These are phyloP conservation scores for Pestalotiopsis sp. DNA, from an alignment of 2,329 filamentous ascomycete genomes.

Conservation along the genomic window DNA sequence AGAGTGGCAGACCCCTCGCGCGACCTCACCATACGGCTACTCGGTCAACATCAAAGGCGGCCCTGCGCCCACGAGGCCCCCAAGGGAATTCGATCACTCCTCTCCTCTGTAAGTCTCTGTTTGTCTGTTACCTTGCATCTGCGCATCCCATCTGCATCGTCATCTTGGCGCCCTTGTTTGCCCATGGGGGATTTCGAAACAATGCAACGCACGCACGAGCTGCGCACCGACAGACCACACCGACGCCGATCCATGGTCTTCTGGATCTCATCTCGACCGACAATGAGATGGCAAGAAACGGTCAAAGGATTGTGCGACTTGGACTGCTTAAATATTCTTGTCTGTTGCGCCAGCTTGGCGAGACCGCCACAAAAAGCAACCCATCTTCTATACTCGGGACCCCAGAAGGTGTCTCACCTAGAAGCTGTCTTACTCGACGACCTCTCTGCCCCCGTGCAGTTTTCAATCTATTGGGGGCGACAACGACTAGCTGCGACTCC, in stretches of 20 bases:
- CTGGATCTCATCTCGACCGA: not conserved
- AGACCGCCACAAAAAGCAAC: too few species aligned
- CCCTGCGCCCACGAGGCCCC: slow-evolving; percentile 12
- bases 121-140: slow-evolving; percentile 6
- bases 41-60: slow-evolving; percentile 21
- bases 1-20: slow-evolving; percentile 32
- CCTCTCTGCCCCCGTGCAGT: not conserved
- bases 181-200: slow-evolving; percentile 1
- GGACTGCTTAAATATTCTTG: not conserved
- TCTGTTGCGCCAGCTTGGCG: not conserved
- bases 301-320: not conserved
- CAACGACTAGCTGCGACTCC: not conserved
- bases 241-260: not conserved
- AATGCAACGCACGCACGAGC: slow-evolving; percentile 2
- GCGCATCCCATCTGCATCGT: too few species aligned
- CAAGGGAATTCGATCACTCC: slow-evolving; percentile 6
- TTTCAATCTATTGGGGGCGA: not conserved
- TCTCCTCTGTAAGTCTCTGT: slow-evolving; percentile 3
- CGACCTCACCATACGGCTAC: slow-evolving; percentile 17
- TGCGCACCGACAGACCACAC: not conserved
- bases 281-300: not conserved
- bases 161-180: not conserved
- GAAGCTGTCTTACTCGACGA: not conserved
- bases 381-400: too few species aligned
- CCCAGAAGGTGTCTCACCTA: not conserved